A percentile compares a stretch with the other conserved stretches of the same genome.
phyloP scores from a whole-genome alignment of 768 basidiomycete species.

The Postia placenta region DNA sequence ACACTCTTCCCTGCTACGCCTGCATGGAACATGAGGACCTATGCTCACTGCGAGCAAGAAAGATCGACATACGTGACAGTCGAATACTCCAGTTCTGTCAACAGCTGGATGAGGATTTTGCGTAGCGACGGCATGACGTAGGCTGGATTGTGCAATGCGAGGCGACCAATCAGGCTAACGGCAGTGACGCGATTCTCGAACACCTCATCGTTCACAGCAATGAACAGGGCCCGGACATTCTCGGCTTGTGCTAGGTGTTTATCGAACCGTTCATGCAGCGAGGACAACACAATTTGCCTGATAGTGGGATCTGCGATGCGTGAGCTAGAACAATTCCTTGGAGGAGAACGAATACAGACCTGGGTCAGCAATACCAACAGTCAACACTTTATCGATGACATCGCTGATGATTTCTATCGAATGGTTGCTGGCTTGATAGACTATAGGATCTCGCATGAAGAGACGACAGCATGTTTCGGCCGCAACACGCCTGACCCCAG shows the following conservation, averaged over 20 bases:
- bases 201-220: constrained; percentile 94
- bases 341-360: constrained; percentile 42
- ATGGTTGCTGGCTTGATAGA: constrained; percentile 92
- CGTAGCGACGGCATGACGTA: constrained; percentile 97
- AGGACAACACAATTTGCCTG: constrained; percentile 77
- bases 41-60: background rate
- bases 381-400: constrained; percentile 93
- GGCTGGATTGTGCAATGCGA: constrained; percentile 93
- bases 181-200: constrained; percentile 93
- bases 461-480: constrained; percentile 89
- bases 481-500: constrained; percentile 84
- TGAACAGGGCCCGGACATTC: constrained; percentile 95
- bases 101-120: constrained; percentile 90
- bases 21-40: constrained; percentile 23
- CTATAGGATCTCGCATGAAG: constrained; percentile 92
- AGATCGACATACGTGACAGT: constrained; percentile 81
- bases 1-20: constrained; percentile 87
- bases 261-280: constrained; percentile 90
- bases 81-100: constrained; percentile 96
- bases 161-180: constrained; percentile 83
- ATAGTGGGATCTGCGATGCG: constrained; percentile 62
- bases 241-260: constrained; percentile 97
- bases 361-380: constrained; percentile 94
- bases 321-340: constrained; percentile 8
- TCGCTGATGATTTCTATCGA: constrained; percentile 97